A percentile compares a stretch with the other conserved stretches of the same genome.
These are phyloP conservation scores for Apophysomyces trapeziformis DNA, from an alignment of 371 early-diverging fungal species.

Conservation along the genomic window DNA sequence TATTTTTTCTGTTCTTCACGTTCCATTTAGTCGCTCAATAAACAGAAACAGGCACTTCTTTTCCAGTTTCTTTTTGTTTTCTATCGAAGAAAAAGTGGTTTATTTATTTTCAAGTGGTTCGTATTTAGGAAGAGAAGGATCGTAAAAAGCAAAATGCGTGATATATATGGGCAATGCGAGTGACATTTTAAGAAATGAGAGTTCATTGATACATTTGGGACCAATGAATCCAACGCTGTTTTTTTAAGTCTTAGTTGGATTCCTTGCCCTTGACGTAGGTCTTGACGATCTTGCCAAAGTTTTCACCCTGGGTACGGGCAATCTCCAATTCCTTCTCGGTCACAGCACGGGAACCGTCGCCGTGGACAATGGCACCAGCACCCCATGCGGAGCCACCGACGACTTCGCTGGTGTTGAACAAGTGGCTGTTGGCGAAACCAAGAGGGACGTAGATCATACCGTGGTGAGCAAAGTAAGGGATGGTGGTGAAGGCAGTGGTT, in stretches of 20 bases:
- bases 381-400: constrained; percentile 65
- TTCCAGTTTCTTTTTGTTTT: too few relatives aligned
- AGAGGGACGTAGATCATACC: constrained; percentile 76
- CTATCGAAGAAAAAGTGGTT: too few relatives aligned
- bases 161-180: too few relatives aligned
- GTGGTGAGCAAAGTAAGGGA: constrained; percentile 72
- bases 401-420: constrained; percentile 45
- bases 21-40: too few relatives aligned
- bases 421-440: constrained; percentile 47
- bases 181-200: too few relatives aligned
- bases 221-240: too few relatives aligned
- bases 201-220: too few relatives aligned
- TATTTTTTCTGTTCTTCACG: too few relatives aligned
- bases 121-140: too few relatives aligned
- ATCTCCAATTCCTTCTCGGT: constrained; percentile 64
- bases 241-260: neutral
- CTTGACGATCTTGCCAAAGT: constrained; percentile 22
- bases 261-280: constrained; percentile 19
- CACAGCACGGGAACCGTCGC: constrained; percentile 53
- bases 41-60: too few relatives aligned
- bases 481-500: constrained; percentile 63
- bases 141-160: too few relatives aligned
- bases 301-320: constrained; percentile 52
- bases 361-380: constrained; percentile 9
- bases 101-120: too few relatives aligned